Evolutionary conservation across 2,329 filamentous ascomycete genomes (phyloP).

Genomic region (Penicillium sp.): DNA sequence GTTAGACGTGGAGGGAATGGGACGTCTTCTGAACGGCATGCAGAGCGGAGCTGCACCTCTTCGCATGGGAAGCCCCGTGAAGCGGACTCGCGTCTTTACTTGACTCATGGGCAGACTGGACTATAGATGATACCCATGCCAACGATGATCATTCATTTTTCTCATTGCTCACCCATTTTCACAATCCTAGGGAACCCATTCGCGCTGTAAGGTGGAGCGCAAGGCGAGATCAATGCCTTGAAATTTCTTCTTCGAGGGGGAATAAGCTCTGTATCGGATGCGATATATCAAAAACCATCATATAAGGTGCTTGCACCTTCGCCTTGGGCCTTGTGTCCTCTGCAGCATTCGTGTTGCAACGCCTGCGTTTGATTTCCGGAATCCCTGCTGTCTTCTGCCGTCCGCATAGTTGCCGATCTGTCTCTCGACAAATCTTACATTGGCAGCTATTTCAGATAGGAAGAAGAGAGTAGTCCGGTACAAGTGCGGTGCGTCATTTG

Average conservation of each 20-base stretch:
- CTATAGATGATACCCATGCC: slow-evolving; percentile 30
- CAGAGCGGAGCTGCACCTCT: slow-evolving; percentile 29
- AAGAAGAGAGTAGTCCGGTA: slow-evolving; percentile 5
- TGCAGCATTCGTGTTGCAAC: slow-evolving; percentile 12
- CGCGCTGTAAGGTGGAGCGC: slow-evolving; percentile 54
- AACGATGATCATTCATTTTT: slow-evolving; percentile 11
- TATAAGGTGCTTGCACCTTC: slow-evolving; percentile 10
- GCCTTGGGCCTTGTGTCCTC: slow-evolving; percentile 6
- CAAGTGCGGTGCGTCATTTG: slow-evolving; percentile 9
- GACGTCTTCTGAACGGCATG: slow-evolving; percentile 46
- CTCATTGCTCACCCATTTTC: slow-evolving; percentile 4
- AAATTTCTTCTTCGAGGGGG: slow-evolving; percentile 37
- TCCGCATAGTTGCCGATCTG: slow-evolving; percentile 20
- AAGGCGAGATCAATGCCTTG: slow-evolving; percentile 53
- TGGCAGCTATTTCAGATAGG: slow-evolving; percentile 6
- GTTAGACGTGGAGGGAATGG: slow-evolving; percentile 49
- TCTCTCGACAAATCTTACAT: slow-evolving; percentile 20
- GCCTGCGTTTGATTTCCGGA: slow-evolving; percentile 14
- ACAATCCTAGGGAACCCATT: slow-evolving; percentile 25
- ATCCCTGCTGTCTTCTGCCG: slow-evolving; percentile 6
- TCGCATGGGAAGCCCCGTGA: slow-evolving; percentile 37
- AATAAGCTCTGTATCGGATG: slow-evolving; percentile 54
- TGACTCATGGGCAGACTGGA: slow-evolving; percentile 19
- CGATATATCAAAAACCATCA: slow-evolving; percentile 45
- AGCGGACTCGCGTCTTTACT: slow-evolving; percentile 37